Base-by-base conservation (phyloP, 768 basidiomycete species). In the Suillus plorans region DNA sequence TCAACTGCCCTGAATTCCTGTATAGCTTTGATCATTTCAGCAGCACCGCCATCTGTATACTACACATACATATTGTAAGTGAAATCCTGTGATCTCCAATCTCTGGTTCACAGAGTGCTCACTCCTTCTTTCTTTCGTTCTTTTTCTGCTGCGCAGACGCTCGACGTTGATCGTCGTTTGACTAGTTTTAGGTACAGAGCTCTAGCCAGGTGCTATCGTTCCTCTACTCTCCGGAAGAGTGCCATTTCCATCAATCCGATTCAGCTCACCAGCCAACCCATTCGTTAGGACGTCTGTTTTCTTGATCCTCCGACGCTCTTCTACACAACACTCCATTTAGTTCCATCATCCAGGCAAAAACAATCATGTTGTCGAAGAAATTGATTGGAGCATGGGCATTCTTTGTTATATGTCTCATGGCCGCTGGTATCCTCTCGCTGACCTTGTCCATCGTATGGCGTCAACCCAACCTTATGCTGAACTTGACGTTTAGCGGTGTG, bases 361-460 rank as follows among this genome's bases (percentile, higher is more conserved):
- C 22, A 65, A 74, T 66, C 68, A 94, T 94, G 93, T 83, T 89
- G 71, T 92, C 92, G 67, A 87, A 81, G 71, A 84, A 77, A 70
- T 80, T 95, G 66, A 84, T 90, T 78, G 85, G 82, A 58, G 81
- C 85, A 65, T 96, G 92, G 90, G 85, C 81, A 31, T 84, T 87
- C 74, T 80, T 95, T 67, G 90, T 89, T 78, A 64, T 89, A 62
- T 82, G 81, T 66, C 84, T 96, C 57, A 81, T 95, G 56, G 84
- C 80, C n/a, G 88, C 90, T 14, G 93, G 91, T 52, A 78, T 81
- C 49, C 65, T 94, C 60, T 77, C 87, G 14, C 77, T 95, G 64
- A 82, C 83, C 49, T 78, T 94, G 57, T 90, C 92, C 20, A 77
- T 94, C 63, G 71, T 90, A 42, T 95, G 91, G 90, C 83, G 86